Evolutionary conservation across 2,329 filamentous ascomycete species (phyloP).

Genomic region (Talaromyces sp.): DNA sequence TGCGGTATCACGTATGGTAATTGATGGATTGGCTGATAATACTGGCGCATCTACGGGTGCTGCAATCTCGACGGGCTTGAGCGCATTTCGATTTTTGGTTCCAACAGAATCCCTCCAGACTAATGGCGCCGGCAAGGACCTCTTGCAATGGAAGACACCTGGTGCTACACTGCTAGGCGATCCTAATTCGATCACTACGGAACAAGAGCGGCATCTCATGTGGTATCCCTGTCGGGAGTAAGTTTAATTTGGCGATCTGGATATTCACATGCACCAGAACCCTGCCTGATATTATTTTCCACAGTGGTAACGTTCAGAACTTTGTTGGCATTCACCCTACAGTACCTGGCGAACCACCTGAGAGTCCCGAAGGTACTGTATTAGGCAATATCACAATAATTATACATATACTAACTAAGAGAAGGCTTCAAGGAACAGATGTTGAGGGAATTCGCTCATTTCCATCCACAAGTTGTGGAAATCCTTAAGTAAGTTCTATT

Average conservation of each 20-base stretch:
- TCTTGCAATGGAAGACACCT: slow-evolving; percentile 21
- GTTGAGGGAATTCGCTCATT: slow-evolving; percentile 22
- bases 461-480: slow-evolving; percentile 17
- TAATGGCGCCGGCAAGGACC: slow-evolving; percentile 31
- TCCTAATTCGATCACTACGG: slow-evolving; percentile 7
- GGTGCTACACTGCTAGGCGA: slow-evolving; percentile 19
- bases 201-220: slow-evolving; percentile 21
- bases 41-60: slow-evolving; percentile 3
- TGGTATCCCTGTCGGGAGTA: slow-evolving; percentile 28
- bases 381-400: not conserved
- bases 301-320: slow-evolving; percentile 24
- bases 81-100: slow-evolving; percentile 24
- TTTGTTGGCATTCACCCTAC: slow-evolving; percentile 23
- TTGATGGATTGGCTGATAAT: not conserved
- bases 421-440: slow-evolving; percentile 18
- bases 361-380: not conserved
- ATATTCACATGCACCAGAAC: not conserved
- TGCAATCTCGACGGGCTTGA: slow-evolving; percentile 14
- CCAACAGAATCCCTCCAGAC: slow-evolving; percentile 23
- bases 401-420: not conserved
- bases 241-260: not conserved
- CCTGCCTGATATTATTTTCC: not conserved
- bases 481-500: slow-evolving; percentile 16
- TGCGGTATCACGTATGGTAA: slow-evolving; percentile 13
- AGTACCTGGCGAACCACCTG: not conserved